Evolutionary conservation across 2,329 filamentous ascomycete genomes (phyloP), one percentile per base, ranked within the genome.

Genomic region (Beauveria varroae): DNA sequence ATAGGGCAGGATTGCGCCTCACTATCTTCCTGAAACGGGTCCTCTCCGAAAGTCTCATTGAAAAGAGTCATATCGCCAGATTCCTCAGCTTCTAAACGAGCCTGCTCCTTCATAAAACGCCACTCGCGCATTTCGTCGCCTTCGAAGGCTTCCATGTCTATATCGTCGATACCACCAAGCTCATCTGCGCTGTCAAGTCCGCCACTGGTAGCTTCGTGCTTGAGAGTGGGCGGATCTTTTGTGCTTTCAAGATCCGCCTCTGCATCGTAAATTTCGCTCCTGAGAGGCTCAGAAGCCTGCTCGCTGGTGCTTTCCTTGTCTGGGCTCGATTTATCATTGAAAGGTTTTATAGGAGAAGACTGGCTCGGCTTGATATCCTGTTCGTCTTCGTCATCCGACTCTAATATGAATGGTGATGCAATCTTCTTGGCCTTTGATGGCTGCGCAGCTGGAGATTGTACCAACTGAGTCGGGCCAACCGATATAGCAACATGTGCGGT

Each of bases 81-180:
- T 63, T 85, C 84, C 65, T 85, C 80, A 3, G 81, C 82, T 65
- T 89, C 85, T 3, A 88, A 76, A 12, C 83, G 81, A 49, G 85
- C 85, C 71, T 95, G 90, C 70, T 91, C 88, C 68, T 87, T 84
- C 86, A 93, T 90, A 73, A 85, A 93, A 53, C 82, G 79, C 74
- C 84, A 83, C 67, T 86, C 86, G 53, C 85, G 76, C 64, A 81
- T 82, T 69, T 90, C 87, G 68, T 89, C 86, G 44, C 87, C 87
- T 67, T 81, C 81, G 41, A 79, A 76, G 1, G 74, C 71, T 51
- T 79, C 76, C 40, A 79, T 71, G 34, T 79, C 75, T 64, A 86
- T 83, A 20, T 86, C 83, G 67, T 89, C 86, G 67, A 87, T 67
- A 50, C 77, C 76, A 8, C 20, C 51, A 30, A 61, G 43, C 6